These are phyloP conservation scores for Thalassiosira sp. DNA, from an alignment of 352 stramenopile species.

Conservation along the genomic window DNA sequence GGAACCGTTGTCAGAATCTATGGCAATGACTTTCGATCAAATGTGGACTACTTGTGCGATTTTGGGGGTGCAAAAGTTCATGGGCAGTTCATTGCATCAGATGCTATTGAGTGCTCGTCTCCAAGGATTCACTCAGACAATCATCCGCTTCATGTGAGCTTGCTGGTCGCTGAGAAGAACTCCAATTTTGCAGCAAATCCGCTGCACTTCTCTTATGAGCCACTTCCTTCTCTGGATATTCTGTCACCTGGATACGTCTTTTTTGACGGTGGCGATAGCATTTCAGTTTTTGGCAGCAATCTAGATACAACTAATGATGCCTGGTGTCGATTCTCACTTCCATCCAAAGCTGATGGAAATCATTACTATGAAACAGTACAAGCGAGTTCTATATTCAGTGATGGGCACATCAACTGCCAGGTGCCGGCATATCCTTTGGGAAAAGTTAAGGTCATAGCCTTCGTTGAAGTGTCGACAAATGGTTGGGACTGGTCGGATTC, in stretches of 20 bases:
- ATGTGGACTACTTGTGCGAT: slow-evolving; percentile 76
- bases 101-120: slow-evolving; percentile 51
- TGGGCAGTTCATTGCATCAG: slow-evolving; percentile 28
- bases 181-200: slow-evolving; percentile 39
- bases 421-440: slow-evolving; percentile 19
- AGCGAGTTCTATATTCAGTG: slow-evolving; percentile 27
- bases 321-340: slow-evolving; percentile 52
- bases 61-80: slow-evolving; percentile 80
- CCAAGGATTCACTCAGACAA: slow-evolving; percentile 14
- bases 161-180: slow-evolving; percentile 34
- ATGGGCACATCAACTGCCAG: slow-evolving; percentile 33
- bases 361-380: slow-evolving; percentile 23
- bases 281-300: slow-evolving; percentile 47
- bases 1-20: slow-evolving; percentile 87
- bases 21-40: slow-evolving; percentile 85
- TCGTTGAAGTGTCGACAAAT: slow-evolving; percentile 65
- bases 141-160: slow-evolving; percentile 20
- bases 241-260: slow-evolving; percentile 38
- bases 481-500: slow-evolving; percentile 48
- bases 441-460: slow-evolving; percentile 24
- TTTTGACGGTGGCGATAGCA: slow-evolving; percentile 35
- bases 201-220: slow-evolving; percentile 45
- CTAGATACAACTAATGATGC: slow-evolving; percentile 33
- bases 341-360: slow-evolving; percentile 4
- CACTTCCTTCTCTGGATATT: slow-evolving; percentile 22